Percentiles rank a stretch among this genome's conserved stretches.
These are phyloP conservation scores for Phycomyces blakesleeanus DNA, from an alignment of 192 early-diverging fungal genomes.

Conservation along the genomic window DNA sequence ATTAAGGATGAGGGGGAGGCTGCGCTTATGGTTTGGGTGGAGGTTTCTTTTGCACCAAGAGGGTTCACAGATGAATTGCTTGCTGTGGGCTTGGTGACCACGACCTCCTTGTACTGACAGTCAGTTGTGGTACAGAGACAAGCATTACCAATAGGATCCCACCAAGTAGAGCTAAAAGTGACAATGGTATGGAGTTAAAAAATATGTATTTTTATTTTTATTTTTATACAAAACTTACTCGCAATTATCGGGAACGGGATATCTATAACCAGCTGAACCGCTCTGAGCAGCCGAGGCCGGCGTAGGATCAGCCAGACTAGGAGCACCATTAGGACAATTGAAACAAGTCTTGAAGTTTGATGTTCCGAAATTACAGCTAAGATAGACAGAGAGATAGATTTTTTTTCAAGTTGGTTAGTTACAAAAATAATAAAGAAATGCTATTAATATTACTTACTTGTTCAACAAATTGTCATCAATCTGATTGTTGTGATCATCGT, in stretches of 20 bases:
- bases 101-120: constrained; percentile 51
- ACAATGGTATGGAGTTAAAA: too few species aligned
- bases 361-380: constrained; percentile 43
- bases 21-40: too few species aligned
- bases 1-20: too few species aligned
- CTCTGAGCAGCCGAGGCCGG: constrained; percentile 30
- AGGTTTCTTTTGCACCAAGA: too few species aligned
- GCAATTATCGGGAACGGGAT: constrained; percentile 48
- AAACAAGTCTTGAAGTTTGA: constrained; percentile 51
- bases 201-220: too few species aligned
- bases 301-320: constrained; percentile 37
- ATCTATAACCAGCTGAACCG: constrained; percentile 35
- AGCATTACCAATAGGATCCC: constrained; percentile 55
- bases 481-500: constrained; percentile 39
- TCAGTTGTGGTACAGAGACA: constrained; percentile 51
- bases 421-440: background rate
- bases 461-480: constrained; percentile 41
- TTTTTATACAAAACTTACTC: too few species aligned
- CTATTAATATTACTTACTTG: constrained; percentile 12
- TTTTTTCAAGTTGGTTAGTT: too few species aligned
- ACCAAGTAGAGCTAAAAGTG: constrained; percentile 59
- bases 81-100: constrained; percentile 9
- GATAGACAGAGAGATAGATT: too few species aligned
- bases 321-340: constrained; percentile 44
- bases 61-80: background rate